Percentiles rank a stretch among this genome's conserved stretches.
These are phyloP conservation scores for Dothidotthia symphoricarpi DNA, from an alignment of 2,329 filamentous ascomycete genomes.

Conservation along the genomic window DNA sequence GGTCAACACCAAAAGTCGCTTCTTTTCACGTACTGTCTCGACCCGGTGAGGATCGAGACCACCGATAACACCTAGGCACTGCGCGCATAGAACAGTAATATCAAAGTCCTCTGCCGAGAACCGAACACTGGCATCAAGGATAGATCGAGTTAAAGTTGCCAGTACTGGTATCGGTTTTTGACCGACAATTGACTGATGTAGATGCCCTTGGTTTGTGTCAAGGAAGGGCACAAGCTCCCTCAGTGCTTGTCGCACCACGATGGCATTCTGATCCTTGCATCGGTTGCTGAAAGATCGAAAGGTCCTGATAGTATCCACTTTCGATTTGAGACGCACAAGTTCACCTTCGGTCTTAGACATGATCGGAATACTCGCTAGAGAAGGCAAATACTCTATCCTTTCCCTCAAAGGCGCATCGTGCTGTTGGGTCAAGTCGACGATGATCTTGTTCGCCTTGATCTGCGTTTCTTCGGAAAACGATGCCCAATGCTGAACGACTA, in stretches of 20 bases:
- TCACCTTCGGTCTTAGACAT: conserved; percentile 66
- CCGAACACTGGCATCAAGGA: conserved; percentile 82
- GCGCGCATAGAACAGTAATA: conserved; percentile 71
- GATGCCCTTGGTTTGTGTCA: conserved; percentile 67
- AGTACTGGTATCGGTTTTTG: conserved; percentile 80
- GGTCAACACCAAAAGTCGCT: conserved; percentile 78
- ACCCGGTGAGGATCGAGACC: conserved; percentile 89
- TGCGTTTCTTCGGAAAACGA: conserved; percentile 62
- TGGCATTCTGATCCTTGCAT: conserved; percentile 77
- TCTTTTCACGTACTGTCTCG: conserved; percentile 73
- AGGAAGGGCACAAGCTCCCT: conserved; percentile 74
- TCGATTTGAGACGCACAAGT: conserved; percentile 63
- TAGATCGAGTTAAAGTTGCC: conserved; percentile 66
- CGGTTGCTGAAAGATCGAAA: conserved; percentile 71
- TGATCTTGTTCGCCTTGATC: conserved; percentile 59
- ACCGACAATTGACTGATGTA: conserved; percentile 76
- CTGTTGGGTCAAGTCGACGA: conserved; percentile 64
- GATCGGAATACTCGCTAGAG: conserved; percentile 67
- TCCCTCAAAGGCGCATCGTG: conserved; percentile 62
- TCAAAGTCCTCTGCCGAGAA: conserved; percentile 67
- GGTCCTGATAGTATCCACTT: conserved; percentile 64
- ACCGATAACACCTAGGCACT: conserved; percentile 83
- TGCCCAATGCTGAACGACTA: conserved; percentile 79
- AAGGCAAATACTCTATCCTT: conserved; percentile 74
- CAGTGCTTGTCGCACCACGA: conserved; percentile 80